Evolutionary conservation across 768 basidiomycete genomes (phyloP).

Genomic region (Lactarius hengduanensis): DNA sequence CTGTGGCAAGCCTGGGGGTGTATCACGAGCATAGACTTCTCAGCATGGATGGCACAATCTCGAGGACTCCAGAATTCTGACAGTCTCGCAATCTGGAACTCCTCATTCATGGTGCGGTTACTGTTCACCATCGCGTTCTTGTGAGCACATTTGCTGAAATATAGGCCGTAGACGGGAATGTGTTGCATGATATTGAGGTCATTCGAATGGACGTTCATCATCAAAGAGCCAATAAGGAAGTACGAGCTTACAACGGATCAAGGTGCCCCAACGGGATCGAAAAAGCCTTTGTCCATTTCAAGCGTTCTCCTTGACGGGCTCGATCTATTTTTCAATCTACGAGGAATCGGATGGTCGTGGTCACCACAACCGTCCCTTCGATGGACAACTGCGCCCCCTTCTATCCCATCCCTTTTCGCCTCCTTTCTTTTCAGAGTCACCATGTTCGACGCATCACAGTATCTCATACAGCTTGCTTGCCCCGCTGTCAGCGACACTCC

Average conservation of each 20-base stretch:
- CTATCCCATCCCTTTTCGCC: background rate
- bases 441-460: conserved; percentile 9
- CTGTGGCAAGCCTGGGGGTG: conserved; percentile 3
- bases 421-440: background rate
- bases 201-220: background rate
- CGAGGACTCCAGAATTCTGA: background rate
- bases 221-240: background rate
- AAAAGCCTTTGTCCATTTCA: background rate
- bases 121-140: background rate
- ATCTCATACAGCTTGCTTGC: conserved; percentile 5
- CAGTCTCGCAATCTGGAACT: background rate
- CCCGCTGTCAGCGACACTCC: background rate
- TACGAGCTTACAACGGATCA: background rate
- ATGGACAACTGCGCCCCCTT: background rate
- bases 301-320: conserved; percentile 15
- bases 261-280: background rate
- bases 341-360: conserved; percentile 11
- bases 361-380: conserved; percentile 3
- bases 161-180: conserved; percentile 1
- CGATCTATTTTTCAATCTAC: conserved; percentile 17
- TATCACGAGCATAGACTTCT: background rate
- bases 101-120: conserved; percentile 3
- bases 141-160: background rate
- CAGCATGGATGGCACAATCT: background rate
- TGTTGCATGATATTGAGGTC: background rate